Evolutionary conservation across 1,284 basidiomycete genomes (phyloP).

Genomic region (Rhodotorula sp.): DNA sequence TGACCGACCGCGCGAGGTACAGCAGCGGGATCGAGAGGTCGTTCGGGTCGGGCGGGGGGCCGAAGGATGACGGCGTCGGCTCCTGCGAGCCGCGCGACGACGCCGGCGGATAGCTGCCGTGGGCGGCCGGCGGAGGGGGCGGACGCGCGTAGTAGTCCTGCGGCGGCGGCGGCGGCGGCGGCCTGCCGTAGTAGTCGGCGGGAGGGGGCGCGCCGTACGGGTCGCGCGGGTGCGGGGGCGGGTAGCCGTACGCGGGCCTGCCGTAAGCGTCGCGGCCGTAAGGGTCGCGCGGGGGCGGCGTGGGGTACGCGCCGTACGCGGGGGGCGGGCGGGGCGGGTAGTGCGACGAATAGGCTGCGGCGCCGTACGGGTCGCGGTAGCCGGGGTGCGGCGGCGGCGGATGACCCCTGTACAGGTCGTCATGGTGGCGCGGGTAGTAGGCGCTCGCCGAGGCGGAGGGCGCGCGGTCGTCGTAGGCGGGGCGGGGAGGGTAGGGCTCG

Average conservation of each 20-base stretch:
- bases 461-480: not conserved
- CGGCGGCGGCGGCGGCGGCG: not conserved
- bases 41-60: conserved; percentile 9
- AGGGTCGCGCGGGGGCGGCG: not conserved
- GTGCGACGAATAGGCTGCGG: not conserved
- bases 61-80: not conserved
- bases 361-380: not conserved
- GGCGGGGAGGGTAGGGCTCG: not conserved
- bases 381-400: not conserved
- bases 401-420: conserved; percentile 3
- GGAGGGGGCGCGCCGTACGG: conserved; percentile 9
- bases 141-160: conserved; percentile 5
- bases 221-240: not conserved
- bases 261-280: too few relatives aligned
- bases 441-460: not conserved
- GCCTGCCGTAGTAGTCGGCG: conserved; percentile 1
- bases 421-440: not conserved
- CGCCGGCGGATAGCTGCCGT: too few relatives aligned
- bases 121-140: not conserved
- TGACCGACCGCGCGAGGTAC: conserved; percentile 26
- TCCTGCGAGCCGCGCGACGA: not conserved
- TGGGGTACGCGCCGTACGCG: conserved; percentile 1
- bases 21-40: conserved; percentile 29
- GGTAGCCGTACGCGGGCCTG: conserved; percentile 2
- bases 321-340: not conserved